Evolutionary conservation across 495 filamentous ascomycete genomes (phyloP).

Genomic region (Podospora comata): DNA sequence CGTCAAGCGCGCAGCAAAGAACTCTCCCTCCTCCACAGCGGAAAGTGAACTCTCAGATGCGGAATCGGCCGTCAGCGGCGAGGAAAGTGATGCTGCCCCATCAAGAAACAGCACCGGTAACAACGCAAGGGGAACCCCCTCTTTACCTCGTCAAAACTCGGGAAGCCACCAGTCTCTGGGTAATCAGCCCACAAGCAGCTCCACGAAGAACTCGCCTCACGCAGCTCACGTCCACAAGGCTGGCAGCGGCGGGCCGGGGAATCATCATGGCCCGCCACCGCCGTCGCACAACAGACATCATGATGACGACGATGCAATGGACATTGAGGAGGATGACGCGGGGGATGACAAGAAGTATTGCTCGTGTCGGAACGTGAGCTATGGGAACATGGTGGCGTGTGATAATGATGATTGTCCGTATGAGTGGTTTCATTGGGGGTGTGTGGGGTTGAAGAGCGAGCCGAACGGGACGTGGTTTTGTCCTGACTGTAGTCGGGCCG

Average conservation of each 20-base stretch:
- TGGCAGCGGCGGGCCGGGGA: slow-evolving; percentile 2
- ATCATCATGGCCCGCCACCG: slow-evolving; percentile 10
- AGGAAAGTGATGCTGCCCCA: slow-evolving; percentile 42
- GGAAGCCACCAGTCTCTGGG: slow-evolving; percentile 9
- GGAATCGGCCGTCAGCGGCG: slow-evolving; percentile 51
- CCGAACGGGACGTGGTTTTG: slow-evolving; percentile 93
- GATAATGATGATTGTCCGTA: slow-evolving; percentile 89
- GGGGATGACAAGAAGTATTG: slow-evolving; percentile 90
- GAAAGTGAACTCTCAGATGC: slow-evolving; percentile 67
- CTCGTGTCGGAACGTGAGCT: slow-evolving; percentile 85
- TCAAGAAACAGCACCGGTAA: slow-evolving; percentile 23
- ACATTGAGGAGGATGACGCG: slow-evolving; percentile 78
- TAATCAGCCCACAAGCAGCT: slow-evolving; percentile 8
- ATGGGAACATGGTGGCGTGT: slow-evolving; percentile 97
- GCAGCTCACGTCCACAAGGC: slow-evolving; percentile 2
- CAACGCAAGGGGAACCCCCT: slow-evolving; percentile 34
- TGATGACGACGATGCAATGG: slow-evolving; percentile 61
- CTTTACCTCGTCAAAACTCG: slow-evolving; percentile 13
- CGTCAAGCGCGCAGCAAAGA: slow-evolving; percentile 55
- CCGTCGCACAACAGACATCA: neutral
- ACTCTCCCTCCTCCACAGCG: slow-evolving; percentile 54
- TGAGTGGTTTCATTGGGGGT: slow-evolving; percentile 99
- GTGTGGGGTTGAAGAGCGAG: slow-evolving; percentile 84
- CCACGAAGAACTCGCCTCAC: neutral
- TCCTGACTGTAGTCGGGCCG: slow-evolving; percentile 61